phyloP scores from a whole-genome alignment of 768 basidiomycete genomes.

The Podaxis sp. region DNA sequence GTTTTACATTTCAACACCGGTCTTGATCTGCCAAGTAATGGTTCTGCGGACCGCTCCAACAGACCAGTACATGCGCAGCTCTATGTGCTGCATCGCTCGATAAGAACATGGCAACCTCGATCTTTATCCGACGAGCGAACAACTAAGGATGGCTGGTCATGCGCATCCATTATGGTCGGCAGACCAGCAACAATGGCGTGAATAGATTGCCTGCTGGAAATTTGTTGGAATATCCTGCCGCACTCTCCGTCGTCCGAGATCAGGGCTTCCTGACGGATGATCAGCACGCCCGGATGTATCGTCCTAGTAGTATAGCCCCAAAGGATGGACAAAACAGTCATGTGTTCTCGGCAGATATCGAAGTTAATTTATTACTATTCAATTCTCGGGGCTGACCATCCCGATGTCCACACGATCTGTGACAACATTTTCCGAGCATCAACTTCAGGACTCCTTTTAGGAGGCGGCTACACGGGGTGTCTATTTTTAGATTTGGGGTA shows the following conservation, averaged over 20 bases:
- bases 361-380: not conserved
- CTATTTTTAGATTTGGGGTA: not conserved
- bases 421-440: conserved; percentile 9
- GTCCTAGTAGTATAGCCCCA: not conserved
- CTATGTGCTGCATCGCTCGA: too few relatives aligned
- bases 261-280: not conserved
- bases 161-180: too few relatives aligned
- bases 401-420: not conserved
- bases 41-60: too few relatives aligned
- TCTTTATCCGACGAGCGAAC: too few relatives aligned
- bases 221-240: not conserved
- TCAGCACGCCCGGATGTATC: not conserved
- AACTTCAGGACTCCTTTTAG: not conserved
- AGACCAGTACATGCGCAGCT: too few relatives aligned
- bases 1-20: too few relatives aligned
- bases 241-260: not conserved
- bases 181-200: too few relatives aligned
- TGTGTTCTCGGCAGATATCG: not conserved
- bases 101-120: too few relatives aligned
- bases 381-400: not conserved
- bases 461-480: too few relatives aligned
- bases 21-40: too few relatives aligned
- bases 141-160: too few relatives aligned
- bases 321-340: not conserved
- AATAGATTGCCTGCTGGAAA: not conserved